Evolutionary conservation across 345 rosid genomes (phyloP).

Genomic region (Crucihimalaya himalaica): DNA sequence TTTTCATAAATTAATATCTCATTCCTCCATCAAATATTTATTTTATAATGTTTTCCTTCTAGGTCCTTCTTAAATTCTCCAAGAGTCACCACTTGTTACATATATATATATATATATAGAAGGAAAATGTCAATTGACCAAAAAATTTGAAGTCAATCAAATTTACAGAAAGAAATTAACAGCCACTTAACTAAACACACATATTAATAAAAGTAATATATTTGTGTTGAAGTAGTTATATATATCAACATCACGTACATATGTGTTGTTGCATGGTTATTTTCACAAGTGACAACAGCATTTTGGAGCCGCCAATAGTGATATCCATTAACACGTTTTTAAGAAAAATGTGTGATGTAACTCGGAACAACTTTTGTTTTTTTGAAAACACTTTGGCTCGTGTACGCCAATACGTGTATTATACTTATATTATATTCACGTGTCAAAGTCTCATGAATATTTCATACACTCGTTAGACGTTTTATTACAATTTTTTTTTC

Average conservation of each 20-base stretch:
- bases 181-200: slow-evolving; percentile 30
- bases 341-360: slow-evolving; percentile 13
- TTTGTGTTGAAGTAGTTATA: slow-evolving; percentile 28
- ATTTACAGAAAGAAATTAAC: not conserved
- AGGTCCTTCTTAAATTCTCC: slow-evolving; percentile 29
- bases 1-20: slow-evolving; percentile 31
- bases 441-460: slow-evolving; percentile 29
- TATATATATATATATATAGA: not conserved
- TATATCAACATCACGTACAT: slow-evolving; percentile 33
- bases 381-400: slow-evolving; percentile 22
- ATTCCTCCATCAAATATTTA: slow-evolving; percentile 22
- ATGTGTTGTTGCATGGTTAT: slow-evolving; percentile 40
- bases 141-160: slow-evolving; percentile 22
- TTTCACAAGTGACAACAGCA: slow-evolving; percentile 36
- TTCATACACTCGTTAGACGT: slow-evolving; percentile 1
- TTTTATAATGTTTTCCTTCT: slow-evolving; percentile 33
- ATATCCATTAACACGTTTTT: slow-evolving; percentile 29
- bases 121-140: not conserved
- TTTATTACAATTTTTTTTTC: not conserved
- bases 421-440: slow-evolving; percentile 19
- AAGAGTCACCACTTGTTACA: slow-evolving; percentile 34
- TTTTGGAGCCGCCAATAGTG: slow-evolving; percentile 35
- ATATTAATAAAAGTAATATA: not conserved
- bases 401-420: slow-evolving; percentile 28
- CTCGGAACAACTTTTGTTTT: slow-evolving; percentile 17